Evolutionary conservation across 2,329 filamentous ascomycete species (phyloP).

Genomic region (Epichloe hybrida): DNA sequence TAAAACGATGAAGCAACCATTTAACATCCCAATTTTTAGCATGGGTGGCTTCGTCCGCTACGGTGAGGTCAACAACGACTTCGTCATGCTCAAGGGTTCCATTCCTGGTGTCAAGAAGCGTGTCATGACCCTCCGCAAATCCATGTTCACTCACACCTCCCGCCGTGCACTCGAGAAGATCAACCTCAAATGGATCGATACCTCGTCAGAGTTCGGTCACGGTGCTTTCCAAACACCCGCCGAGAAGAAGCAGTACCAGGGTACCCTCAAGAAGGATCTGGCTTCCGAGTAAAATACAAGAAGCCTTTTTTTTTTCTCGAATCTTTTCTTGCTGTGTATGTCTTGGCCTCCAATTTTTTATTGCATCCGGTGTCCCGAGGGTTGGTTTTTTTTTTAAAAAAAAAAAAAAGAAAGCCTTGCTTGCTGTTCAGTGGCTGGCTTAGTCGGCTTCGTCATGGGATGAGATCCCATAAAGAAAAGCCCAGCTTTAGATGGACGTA

Average conservation of each 20-base stretch:
- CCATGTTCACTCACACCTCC: conserved; percentile 94
- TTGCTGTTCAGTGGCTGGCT: conserved; percentile 21
- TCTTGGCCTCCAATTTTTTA: conserved; percentile 20
- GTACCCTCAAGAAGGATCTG: conserved; percentile 98
- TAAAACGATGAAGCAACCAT: not conserved
- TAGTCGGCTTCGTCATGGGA: conserved; percentile 23
- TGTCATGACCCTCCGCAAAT: conserved; percentile 97
- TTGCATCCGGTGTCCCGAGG: conserved; percentile 43
- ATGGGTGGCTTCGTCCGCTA: conserved; percentile 99
- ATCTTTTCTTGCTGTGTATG: conserved; percentile 15
- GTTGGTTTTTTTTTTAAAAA: conserved; percentile 2
- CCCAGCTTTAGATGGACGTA: conserved; percentile 21
- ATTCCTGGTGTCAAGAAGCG: conserved; percentile 98
- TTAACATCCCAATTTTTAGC: conserved; percentile 35
- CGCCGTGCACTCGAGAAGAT: conserved; percentile 97
- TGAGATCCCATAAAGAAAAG: conserved; percentile 18
- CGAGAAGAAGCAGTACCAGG: conserved; percentile 96
- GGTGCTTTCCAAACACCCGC: conserved; percentile 97
- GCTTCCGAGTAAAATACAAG: conserved; percentile 28
- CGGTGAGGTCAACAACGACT: conserved; percentile 99
- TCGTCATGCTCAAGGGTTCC: conserved; percentile 93
- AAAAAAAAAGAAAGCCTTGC: not conserved
- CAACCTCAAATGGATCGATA: conserved; percentile 99
- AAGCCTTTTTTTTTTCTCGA: conserved; percentile 24
- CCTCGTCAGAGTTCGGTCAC: conserved; percentile 99